Conservation (phyloP, 495 filamentous ascomycete species). For the Penicillium nucicola region DNA sequence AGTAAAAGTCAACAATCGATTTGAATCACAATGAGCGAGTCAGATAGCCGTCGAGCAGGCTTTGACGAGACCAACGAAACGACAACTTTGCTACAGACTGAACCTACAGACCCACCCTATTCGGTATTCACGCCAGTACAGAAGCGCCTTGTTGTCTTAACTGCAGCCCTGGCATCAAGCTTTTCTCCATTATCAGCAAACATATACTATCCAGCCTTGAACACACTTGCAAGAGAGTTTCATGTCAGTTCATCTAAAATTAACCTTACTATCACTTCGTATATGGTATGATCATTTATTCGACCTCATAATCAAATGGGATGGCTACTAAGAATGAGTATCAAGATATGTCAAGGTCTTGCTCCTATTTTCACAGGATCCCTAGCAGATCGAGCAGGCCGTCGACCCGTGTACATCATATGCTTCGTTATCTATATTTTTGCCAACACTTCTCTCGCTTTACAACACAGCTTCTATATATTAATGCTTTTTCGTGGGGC, state of each 20-base stretch:
- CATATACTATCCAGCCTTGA: constrained; percentile 49
- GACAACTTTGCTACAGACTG: constrained; percentile 14
- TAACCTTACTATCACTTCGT: constrained; percentile 51
- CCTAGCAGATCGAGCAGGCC: constrained; percentile 48
- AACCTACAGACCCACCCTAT: constrained; percentile 4
- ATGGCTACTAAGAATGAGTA: not conserved
- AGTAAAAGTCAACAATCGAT: too few species aligned
- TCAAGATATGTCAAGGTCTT: constrained; percentile 48
- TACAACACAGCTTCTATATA: constrained; percentile 42
- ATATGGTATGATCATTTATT: constrained; percentile 33
- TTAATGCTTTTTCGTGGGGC: constrained; percentile 47
- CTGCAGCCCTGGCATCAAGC: constrained; percentile 27
- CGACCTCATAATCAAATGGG: not conserved
- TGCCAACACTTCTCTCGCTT: constrained; percentile 45
- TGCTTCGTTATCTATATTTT: constrained; percentile 46
- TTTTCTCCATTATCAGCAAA: constrained; percentile 43
- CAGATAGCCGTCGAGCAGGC: not conserved
- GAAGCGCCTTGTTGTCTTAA: constrained; percentile 26
- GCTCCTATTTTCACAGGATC: constrained; percentile 48
- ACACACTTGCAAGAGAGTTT: constrained; percentile 36
- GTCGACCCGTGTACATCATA: constrained; percentile 46
- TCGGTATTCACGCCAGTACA: constrained; percentile 22
- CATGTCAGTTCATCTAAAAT: constrained; percentile 37
- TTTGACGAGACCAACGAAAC: constrained; percentile 7
- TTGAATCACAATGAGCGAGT: not conserved